Base-by-base conservation (phyloP, 2,329 filamentous ascomycete species). In the Fusarium sp. region DNA sequence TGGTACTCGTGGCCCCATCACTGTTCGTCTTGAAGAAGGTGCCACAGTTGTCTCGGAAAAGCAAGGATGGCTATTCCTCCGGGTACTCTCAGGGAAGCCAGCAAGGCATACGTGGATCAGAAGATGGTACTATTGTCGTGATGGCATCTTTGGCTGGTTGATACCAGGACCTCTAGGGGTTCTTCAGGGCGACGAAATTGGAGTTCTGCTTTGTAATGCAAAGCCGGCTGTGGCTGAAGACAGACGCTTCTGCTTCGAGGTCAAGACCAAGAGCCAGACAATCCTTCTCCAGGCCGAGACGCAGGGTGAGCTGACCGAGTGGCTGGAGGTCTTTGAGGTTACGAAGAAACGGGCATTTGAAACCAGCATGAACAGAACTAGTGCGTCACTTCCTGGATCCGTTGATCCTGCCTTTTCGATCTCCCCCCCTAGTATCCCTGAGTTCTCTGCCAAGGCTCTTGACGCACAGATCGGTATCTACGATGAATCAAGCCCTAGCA, bases 91-190 rank as follows among this genome's bases (percentile, higher is more conserved):
- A 3, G 95, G 94, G 38, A 98, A 98, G 80, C 95, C 95, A 1
- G 93, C 94, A 17, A 88, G 95, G 67, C 94, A 94, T n/a, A 88
- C 89, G 42, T 99, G 96, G 96, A 88, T 94, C 30, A 89, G 94
- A 65, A 88, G 95, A 57, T 99, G 96, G 96, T 97, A 96, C 78
- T 98, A 97, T 80, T 92, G 97, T 74, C 95, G 95, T 71, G 92
- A 97, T 77, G 95, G 96, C 41, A 96, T 98, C 63, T 98, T 99
- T 80, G 96, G 96, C 26, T 98, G 94, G 90, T 86, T 99, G 8
- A 89, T 96, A 23, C 94, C 97, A 76, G 93, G 93, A 6, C 85
- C 90, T 1, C 90, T 95, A 64, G 95, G 94, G 37, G 96, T 99
- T 26, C 90, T 98, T 74, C 95, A 98, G 80, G 97, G 94, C 49